These are phyloP conservation scores for Colletotrichum lentis DNA, from an alignment of 2,329 filamentous ascomycete species.

Conservation along the genomic window DNA sequence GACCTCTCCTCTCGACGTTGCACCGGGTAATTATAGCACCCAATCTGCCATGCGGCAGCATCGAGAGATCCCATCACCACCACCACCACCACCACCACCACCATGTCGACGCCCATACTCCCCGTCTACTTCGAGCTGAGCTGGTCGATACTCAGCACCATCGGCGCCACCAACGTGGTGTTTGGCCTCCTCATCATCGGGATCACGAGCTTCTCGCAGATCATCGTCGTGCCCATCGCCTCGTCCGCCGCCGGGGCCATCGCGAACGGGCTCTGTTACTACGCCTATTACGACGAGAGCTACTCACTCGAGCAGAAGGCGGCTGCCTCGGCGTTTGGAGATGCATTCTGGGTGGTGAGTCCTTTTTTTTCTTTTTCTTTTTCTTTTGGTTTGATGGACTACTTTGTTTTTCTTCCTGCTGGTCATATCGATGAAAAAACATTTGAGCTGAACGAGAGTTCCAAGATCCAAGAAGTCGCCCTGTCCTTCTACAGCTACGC, in stretches of 20 bases:
- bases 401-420: too few relatives aligned
- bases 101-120: conserved; percentile 25
- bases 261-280: conserved; percentile 55
- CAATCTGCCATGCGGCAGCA: conserved; percentile 1
- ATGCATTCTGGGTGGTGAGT: conserved; percentile 52
- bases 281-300: conserved; percentile 50
- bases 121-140: conserved; percentile 53
- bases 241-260: conserved; percentile 50
- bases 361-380: too few relatives aligned
- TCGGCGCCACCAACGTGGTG: conserved; percentile 52
- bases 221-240: conserved; percentile 52
- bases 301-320: conserved; percentile 42
- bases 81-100: background rate
- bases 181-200: conserved; percentile 51
- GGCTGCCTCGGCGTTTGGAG: conserved; percentile 50
- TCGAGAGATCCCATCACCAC: background rate
- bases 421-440: too few relatives aligned
- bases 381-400: too few relatives aligned
- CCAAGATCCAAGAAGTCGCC: conserved; percentile 54
- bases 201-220: conserved; percentile 51
- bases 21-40: too few relatives aligned
- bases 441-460: accelerated
- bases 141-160: conserved; percentile 56
- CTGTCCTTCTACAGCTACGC: conserved; percentile 60
- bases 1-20: too few relatives aligned